These are phyloP conservation scores for Kuraishia piskuri DNA, from an alignment of 805 yeast species.

Conservation along the genomic window DNA sequence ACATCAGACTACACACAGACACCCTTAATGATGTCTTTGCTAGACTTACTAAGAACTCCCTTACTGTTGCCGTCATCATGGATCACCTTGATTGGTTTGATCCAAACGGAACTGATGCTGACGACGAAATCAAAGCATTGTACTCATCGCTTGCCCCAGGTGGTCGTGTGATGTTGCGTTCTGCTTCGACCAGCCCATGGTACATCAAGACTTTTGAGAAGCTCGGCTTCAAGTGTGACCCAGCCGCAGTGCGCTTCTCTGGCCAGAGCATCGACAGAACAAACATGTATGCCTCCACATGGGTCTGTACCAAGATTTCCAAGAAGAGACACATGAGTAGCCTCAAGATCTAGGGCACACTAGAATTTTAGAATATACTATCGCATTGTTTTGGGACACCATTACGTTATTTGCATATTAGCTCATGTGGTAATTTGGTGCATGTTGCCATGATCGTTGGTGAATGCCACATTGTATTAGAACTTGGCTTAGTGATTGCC, in stretches of 20 bases:
- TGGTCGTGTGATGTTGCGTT: conserved; percentile 70
- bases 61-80: conserved; percentile 77
- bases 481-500: background rate
- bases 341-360: conserved; percentile 21
- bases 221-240: conserved; percentile 56
- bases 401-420: background rate
- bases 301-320: conserved; percentile 61
- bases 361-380: background rate
- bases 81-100: conserved; percentile 93
- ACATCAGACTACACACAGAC: conserved; percentile 73
- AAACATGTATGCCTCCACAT: conserved; percentile 84
- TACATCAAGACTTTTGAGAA: conserved; percentile 60
- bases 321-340: conserved; percentile 40
- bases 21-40: conserved; percentile 67
- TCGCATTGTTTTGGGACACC: background rate
- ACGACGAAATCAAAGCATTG: conserved; percentile 57
- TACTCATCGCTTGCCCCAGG: conserved; percentile 52
- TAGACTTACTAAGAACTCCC: conserved; percentile 50
- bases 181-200: conserved; percentile 74
- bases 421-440: background rate
- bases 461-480: background rate
- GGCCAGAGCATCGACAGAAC: conserved; percentile 69
- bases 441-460: background rate
- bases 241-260: conserved; percentile 59
- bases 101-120: conserved; percentile 54